Conservation (phyloP, 352 stramenopile genomes). For the Phytopythium boreale region DNA sequence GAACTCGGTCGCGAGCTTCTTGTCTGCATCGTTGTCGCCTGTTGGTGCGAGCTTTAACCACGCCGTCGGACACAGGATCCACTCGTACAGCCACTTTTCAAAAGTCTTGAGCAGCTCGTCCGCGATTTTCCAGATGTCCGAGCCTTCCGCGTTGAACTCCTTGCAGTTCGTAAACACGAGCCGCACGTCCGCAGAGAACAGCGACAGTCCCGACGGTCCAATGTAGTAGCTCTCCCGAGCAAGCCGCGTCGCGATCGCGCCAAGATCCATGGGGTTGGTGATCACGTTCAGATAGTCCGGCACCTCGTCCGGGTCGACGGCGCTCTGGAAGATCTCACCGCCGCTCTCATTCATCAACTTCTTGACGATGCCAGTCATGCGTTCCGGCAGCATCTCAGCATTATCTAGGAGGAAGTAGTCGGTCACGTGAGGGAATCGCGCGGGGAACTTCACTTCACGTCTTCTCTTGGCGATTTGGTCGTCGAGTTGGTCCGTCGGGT, state of each 20-base stretch:
- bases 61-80: conserved; percentile 70
- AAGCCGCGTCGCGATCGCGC: conserved; percentile 67
- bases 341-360: conserved; percentile 81
- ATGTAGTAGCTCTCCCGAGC: conserved; percentile 82
- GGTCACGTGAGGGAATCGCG: conserved; percentile 70
- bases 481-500: conserved; percentile 76
- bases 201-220: conserved; percentile 54
- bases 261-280: conserved; percentile 86
- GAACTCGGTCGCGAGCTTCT: conserved; percentile 54
- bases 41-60: conserved; percentile 73
- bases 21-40: conserved; percentile 42
- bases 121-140: conserved; percentile 76
- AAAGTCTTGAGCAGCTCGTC: conserved; percentile 71
- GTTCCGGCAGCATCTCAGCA: conserved; percentile 58
- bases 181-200: conserved; percentile 84
- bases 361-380: conserved; percentile 72
- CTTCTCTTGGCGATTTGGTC: conserved; percentile 80
- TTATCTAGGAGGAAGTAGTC: conserved; percentile 84
- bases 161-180: conserved; percentile 89
- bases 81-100: conserved; percentile 88
- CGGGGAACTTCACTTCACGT: conserved; percentile 40
- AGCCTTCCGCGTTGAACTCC: conserved; percentile 77
- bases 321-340: conserved; percentile 80
- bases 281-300: conserved; percentile 87
- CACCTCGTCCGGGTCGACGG: conserved; percentile 78